These are phyloP conservation scores for Amborella trichopoda DNA, from an alignment of 164 flowering plant species.

Conservation along the genomic window DNA sequence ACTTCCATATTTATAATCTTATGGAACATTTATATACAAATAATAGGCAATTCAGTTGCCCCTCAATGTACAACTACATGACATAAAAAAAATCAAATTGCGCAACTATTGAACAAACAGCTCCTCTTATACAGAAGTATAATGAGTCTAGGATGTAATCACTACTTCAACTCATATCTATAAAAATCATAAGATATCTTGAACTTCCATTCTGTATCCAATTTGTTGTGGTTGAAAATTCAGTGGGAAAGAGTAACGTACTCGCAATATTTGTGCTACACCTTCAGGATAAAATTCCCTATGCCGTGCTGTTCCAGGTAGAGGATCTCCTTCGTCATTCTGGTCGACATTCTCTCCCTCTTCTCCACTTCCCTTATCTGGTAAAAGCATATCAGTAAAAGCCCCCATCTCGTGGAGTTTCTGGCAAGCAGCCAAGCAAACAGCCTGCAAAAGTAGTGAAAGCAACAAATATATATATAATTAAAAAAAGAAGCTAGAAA, in stretches of 20 bases:
- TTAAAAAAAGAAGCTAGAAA: not conserved
- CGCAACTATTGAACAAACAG: too few species aligned
- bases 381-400: conserved; percentile 97
- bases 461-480: not conserved
- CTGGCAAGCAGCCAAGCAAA: conserved; percentile 97
- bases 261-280: conserved; percentile 78
- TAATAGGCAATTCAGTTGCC: too few species aligned
- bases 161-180: too few species aligned
- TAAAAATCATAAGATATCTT: too few species aligned
- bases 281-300: conserved; percentile 99
- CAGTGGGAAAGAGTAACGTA: conserved; percentile 32
- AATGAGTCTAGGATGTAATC: too few species aligned
- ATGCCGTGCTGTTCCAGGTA: conserved; percentile 96
- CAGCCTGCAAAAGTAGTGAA: conserved; percentile 51
- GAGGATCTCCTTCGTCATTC: conserved; percentile 80
- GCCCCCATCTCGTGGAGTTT: conserved; percentile 99
- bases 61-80: too few species aligned
- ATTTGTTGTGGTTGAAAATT: too few species aligned
- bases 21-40: too few species aligned
- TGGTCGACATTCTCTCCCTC: conserved; percentile 61
- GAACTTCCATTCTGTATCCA: too few species aligned
- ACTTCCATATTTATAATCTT: too few species aligned
- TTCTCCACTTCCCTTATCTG: conserved; percentile 91
- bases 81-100: too few species aligned
- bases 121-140: too few species aligned